Conservation (phyloP, 495 filamentous ascomycete genomes). For the Choiromyces venosus region DNA sequence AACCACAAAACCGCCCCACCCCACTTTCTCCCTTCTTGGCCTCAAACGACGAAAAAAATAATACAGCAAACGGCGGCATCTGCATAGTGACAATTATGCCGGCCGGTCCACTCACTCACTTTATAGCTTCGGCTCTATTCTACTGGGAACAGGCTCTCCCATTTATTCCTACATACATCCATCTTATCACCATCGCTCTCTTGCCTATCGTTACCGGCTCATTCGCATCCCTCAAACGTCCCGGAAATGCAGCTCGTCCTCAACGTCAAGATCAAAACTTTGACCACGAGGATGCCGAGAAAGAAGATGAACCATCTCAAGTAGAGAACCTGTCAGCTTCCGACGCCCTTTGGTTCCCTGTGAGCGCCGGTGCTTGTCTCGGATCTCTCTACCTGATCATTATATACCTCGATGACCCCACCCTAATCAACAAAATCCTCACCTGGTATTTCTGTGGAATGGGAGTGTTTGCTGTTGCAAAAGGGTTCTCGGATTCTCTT, state of each 20-base stretch:
- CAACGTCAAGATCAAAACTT: conserved; percentile 54
- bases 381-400: conserved; percentile 80
- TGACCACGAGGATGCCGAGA: conserved; percentile 50
- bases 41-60: not conserved
- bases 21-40: not conserved
- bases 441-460: conserved; percentile 78
- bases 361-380: conserved; percentile 70
- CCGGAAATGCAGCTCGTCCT: conserved; percentile 43
- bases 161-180: conserved; percentile 58
- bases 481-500: conserved; percentile 62
- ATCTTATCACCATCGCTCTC: conserved; percentile 61
- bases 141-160: conserved; percentile 13
- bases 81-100: not conserved
- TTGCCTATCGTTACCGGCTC: conserved; percentile 68
- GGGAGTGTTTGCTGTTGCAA: conserved; percentile 66
- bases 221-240: conserved; percentile 66
- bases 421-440: conserved; percentile 74
- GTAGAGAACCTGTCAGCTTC: conserved; percentile 72
- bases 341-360: conserved; percentile 80
- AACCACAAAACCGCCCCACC: not conserved
- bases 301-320: conserved; percentile 58
- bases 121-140: conserved; percentile 6
- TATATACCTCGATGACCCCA: conserved; percentile 77
- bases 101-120: not conserved
- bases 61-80: not conserved